These are phyloP conservation scores for Taphrina deformans DNA, from an alignment of 1,139 yeast species.

Conservation along the genomic window DNA sequence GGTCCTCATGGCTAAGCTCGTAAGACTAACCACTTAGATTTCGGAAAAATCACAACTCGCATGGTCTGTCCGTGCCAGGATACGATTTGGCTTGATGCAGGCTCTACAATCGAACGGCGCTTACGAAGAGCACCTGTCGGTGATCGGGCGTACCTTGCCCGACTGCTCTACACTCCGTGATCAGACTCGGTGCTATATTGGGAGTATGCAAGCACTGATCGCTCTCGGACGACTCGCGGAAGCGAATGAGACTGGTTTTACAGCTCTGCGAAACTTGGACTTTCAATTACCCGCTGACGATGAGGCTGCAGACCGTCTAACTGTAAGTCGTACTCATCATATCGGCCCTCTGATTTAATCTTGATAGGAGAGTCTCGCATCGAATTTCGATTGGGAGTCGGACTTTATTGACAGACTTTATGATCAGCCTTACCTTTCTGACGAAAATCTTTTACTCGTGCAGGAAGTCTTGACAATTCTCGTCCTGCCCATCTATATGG, in stretches of 20 bases:
- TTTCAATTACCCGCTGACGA: background rate
- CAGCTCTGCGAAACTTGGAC: background rate
- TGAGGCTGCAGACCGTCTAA: background rate
- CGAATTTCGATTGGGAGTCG: background rate
- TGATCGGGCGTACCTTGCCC: background rate
- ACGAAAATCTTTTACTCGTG: background rate
- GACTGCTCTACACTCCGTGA: background rate
- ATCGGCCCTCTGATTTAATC: background rate
- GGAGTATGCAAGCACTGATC: background rate
- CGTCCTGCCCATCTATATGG: slow-evolving; percentile 24
- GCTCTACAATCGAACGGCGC: background rate
- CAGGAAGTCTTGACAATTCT: slow-evolving; percentile 12
- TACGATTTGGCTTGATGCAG: background rate
- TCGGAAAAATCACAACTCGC: background rate
- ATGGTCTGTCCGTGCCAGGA: background rate
- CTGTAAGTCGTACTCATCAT: background rate
- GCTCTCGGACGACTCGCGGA: slow-evolving; percentile 5
- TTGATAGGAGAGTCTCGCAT: background rate
- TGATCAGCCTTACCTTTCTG: background rate
- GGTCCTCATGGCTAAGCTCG: background rate
- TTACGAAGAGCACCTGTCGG: background rate
- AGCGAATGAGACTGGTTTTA: background rate
- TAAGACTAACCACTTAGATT: background rate
- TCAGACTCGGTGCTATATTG: background rate
- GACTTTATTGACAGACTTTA: background rate